These are phyloP conservation scores for Flaveria ramosissima DNA, from an alignment of 129 eudicot species.

Conservation along the genomic window DNA sequence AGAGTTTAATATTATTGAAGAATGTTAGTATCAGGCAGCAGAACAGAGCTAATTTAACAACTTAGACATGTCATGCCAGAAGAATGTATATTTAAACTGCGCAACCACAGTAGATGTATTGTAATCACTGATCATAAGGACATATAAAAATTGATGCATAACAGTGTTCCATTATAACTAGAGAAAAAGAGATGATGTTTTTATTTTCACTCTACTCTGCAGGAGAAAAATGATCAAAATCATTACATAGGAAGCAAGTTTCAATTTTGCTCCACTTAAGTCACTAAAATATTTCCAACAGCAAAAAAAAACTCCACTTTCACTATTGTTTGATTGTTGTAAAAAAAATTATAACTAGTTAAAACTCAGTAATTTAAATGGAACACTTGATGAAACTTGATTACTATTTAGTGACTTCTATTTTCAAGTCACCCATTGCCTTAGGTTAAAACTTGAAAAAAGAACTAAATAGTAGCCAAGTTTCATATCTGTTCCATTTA, in stretches of 20 bases:
- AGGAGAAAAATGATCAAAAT: background rate
- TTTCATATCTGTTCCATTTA: background rate
- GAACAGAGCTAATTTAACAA: background rate
- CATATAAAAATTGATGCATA: background rate
- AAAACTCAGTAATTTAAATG: background rate
- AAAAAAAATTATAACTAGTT: background rate
- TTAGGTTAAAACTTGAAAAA: background rate
- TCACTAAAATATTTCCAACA: background rate
- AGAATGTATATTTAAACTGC: background rate
- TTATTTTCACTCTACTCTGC: background rate
- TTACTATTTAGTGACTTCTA: background rate
- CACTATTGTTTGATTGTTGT: background rate
- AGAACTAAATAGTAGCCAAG: background rate
- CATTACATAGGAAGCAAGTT: background rate
- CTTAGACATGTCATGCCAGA: background rate
- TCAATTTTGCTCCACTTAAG: background rate
- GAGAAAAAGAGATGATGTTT: background rate
- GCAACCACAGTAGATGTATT: background rate
- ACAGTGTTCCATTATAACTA: background rate
- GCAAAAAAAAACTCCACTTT: background rate
- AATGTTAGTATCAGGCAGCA: conserved; percentile 2
- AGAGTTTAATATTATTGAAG: conserved; percentile 16
- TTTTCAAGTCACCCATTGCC: background rate
- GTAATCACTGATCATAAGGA: background rate
- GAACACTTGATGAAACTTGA: background rate